Base-by-base conservation (phyloP, 2,329 filamentous ascomycete species). In the Annulohypoxylon truncatum region DNA sequence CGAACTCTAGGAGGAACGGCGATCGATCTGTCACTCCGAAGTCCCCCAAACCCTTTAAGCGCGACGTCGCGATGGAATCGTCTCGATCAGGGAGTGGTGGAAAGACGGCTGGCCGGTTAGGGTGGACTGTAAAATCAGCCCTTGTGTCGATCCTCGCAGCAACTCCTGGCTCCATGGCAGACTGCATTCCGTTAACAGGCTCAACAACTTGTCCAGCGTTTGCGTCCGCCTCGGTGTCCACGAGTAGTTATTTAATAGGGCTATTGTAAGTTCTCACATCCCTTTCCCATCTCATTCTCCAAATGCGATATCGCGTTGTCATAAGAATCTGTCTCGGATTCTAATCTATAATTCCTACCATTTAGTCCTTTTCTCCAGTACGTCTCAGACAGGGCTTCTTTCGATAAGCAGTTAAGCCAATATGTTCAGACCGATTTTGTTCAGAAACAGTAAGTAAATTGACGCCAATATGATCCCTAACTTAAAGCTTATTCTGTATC, bases 301-400 rank as follows among this genome's bases (percentile, higher is more conserved):
- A 13, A 24, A 15, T 28, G 46, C 24, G 24, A 29, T 40, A 44
- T 44, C 5, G 7, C n/a, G 31, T 12, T 55, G 13, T 22, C 29
- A 9, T 24, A 35, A 28, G 3, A 8, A 26, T 59, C 58, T 18
- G 20, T 38, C 8, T 48, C 35, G 29, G 33, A 26, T 62, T 55
- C 63, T 72, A 42, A 71, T 42, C 53, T 26, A 13, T 5, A 29
- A 55, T 61, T 48, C 46, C 53, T 26, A 13, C 5, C 33, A 55
- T 61, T 48, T 75, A 97, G 94, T 81, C 90, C 94, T 48, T 99
- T 98, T 78, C 87, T 99, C 70, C 83, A 89, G 70, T 92, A 87
- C 78, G 96, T 98, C 72, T 91, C 91, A 46, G 90, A 91, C 76
- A 85, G 86, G 13, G 80, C 85, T 57, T 88, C 90, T 7, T 99